Evolutionary conservation across 805 yeast genomes (phyloP).

Genomic region (Blastobotrys terrestris): DNA sequence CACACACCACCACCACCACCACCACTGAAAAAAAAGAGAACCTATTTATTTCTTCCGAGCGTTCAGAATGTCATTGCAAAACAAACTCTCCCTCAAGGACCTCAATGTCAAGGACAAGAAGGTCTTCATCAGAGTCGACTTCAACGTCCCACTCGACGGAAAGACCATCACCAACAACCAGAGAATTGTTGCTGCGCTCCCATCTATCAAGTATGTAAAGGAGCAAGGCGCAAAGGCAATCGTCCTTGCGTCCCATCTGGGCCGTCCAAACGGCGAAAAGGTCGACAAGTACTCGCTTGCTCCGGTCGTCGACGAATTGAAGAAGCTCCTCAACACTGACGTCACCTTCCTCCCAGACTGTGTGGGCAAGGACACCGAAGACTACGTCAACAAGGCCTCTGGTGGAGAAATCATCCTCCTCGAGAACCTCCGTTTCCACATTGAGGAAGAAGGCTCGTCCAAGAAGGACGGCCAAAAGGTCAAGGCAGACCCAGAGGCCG

Average conservation of each 20-base stretch:
- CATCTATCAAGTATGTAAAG: conserved; percentile 93
- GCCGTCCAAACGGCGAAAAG: conserved; percentile 97
- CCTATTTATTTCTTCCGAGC: background rate
- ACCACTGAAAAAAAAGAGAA: background rate
- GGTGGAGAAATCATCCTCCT: conserved; percentile 81
- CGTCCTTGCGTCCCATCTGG: conserved; percentile 93
- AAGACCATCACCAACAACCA: conserved; percentile 97
- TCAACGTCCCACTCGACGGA: conserved; percentile 69
- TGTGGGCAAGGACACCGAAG: conserved; percentile 88
- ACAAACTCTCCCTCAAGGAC: conserved; percentile 90
- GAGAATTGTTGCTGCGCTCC: conserved; percentile 98
- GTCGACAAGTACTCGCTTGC: conserved; percentile 81
- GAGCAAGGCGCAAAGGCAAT: conserved; percentile 88
- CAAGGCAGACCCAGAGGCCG: conserved; percentile 84
- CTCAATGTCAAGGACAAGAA: conserved; percentile 81
- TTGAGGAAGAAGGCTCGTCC: conserved; percentile 84
- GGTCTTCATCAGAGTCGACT: conserved; percentile 92
- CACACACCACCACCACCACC: too few relatives aligned
- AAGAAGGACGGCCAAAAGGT: conserved; percentile 87
- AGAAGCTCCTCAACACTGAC: conserved; percentile 62
- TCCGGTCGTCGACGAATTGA: conserved; percentile 90
- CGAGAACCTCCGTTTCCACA: conserved; percentile 98
- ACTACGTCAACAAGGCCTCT: conserved; percentile 64
- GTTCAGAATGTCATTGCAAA: conserved; percentile 76
- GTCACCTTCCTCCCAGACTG: conserved; percentile 84